Conservation (phyloP, 2,329 filamentous ascomycete species). For the Xylaria sp. region DNA sequence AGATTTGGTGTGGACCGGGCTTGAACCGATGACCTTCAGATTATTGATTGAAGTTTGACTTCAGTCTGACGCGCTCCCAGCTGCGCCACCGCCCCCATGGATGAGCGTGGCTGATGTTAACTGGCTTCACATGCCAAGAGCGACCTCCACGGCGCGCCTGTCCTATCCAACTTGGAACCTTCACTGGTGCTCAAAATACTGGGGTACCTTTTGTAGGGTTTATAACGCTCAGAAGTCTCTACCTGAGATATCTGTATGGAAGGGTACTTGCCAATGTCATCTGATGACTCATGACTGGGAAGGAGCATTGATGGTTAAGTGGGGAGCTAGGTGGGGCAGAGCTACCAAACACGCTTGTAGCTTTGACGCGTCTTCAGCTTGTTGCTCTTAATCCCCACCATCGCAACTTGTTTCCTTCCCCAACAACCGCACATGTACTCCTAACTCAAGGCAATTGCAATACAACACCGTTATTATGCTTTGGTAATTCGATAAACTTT, state of each 20-base stretch:
- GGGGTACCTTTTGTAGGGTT: no score
- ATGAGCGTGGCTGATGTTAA: no score
- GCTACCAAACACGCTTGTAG: constrained; percentile 38
- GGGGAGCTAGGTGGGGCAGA: not conserved
- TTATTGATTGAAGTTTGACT: no score
- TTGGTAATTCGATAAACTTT: not conserved
- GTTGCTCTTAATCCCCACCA: constrained; percentile 28
- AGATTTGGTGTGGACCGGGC: no score
- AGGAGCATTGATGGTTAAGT: not conserved
- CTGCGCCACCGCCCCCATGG: no score
- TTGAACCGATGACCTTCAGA: no score
- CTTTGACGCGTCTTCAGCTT: constrained; percentile 41
- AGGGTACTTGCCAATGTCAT: not conserved
- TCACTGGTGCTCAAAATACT: no score
- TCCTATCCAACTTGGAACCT: no score
- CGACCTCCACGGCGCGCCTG: no score
- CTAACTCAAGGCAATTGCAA: constrained; percentile 20
- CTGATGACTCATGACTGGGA: not conserved
- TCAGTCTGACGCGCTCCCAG: no score
- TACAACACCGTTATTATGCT: not conserved
- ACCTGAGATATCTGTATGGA: not conserved
- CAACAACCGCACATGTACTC: constrained; percentile 13
- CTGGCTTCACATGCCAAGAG: no score
- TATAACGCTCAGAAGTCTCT: no score
- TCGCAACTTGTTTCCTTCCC: constrained; percentile 26